Conservation (phyloP, 2,329 filamentous ascomycete species). For the Aspergillus uvarum region DNA sequence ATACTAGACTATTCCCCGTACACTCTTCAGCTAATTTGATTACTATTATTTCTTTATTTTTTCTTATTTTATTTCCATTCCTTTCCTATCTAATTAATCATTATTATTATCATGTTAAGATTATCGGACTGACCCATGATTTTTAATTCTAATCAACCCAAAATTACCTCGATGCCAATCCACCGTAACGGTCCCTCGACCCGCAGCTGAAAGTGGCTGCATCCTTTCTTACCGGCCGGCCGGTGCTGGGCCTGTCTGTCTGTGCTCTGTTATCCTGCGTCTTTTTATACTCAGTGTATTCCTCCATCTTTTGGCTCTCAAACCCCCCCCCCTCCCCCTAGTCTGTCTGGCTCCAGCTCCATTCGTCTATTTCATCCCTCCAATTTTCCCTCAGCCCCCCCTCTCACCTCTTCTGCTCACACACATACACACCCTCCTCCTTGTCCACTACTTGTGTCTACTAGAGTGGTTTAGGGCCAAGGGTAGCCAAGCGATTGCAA, state of each 20-base stretch:
- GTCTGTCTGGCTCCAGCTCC: not conserved
- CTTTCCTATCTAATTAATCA: not conserved
- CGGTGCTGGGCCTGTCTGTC: constrained; percentile 1
- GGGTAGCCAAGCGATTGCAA: not conserved
- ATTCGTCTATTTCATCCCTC: not conserved
- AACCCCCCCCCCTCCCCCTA: not conserved
- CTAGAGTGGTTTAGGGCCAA: not conserved
- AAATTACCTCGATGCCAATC: constrained; percentile 3
- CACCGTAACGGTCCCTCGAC: constrained; percentile 5
- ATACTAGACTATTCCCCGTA: not conserved
- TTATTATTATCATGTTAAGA: constrained; percentile 8
- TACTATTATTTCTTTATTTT: not conserved
- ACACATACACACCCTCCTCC: not conserved
- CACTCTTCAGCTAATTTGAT: not conserved
- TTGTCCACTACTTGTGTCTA: not conserved
- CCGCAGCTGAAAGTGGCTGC: constrained; percentile 13
- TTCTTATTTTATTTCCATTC: not conserved
- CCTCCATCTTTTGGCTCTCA: not conserved
- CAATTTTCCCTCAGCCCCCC: not conserved
- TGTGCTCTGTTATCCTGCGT: constrained; percentile 1
- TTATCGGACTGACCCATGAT: not conserved
- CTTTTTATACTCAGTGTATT: constrained; percentile 2
- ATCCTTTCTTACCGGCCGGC: constrained; percentile 9
- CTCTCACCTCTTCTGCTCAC: not conserved
- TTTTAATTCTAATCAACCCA: not conserved